A percentile compares a stretch with the other conserved stretches of the same genome.
These are phyloP conservation scores for Taphrina pruni DNA, from an alignment of 1,139 yeast genomes.

Conservation along the genomic window DNA sequence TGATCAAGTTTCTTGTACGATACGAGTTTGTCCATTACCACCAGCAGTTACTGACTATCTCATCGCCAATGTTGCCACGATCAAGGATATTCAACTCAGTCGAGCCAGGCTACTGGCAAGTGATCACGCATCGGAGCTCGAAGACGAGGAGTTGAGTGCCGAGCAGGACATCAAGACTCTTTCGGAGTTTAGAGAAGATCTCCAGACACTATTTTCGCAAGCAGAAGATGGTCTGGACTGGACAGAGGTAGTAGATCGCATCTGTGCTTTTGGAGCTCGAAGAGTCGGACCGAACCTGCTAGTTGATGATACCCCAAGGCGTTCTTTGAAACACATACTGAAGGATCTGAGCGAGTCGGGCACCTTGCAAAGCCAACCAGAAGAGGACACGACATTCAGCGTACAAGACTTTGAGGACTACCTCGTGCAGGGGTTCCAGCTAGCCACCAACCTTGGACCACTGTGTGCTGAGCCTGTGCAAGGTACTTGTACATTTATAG, in stretches of 20 bases:
- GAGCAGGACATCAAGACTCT: conserved; percentile 12
- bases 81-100: conserved; percentile 50
- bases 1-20: conserved; percentile 53
- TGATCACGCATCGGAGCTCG: conserved; percentile 34
- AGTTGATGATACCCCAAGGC: conserved; percentile 59
- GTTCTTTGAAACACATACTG: conserved; percentile 53
- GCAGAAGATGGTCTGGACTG: conserved; percentile 45
- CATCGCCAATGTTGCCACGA: conserved; percentile 56
- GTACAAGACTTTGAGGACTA: conserved; percentile 61
- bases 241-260: conserved; percentile 51
- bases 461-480: conserved; percentile 85
- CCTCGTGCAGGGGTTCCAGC: conserved; percentile 80
- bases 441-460: conserved; percentile 85
- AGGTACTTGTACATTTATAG: conserved; percentile 69
- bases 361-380: conserved; percentile 46
- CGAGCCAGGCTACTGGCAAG: conserved; percentile 43
- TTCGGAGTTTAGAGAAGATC: conserved; percentile 6
- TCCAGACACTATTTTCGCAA: neutral
- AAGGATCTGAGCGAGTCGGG: conserved; percentile 30
- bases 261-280: conserved; percentile 79
- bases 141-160: conserved; percentile 26
- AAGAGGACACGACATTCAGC: conserved; percentile 10
- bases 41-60: conserved; percentile 60
- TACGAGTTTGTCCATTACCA: conserved; percentile 67
- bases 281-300: conserved; percentile 77